Conservation (phyloP, 331 rosid species). For the Malus hybrid region DNA sequence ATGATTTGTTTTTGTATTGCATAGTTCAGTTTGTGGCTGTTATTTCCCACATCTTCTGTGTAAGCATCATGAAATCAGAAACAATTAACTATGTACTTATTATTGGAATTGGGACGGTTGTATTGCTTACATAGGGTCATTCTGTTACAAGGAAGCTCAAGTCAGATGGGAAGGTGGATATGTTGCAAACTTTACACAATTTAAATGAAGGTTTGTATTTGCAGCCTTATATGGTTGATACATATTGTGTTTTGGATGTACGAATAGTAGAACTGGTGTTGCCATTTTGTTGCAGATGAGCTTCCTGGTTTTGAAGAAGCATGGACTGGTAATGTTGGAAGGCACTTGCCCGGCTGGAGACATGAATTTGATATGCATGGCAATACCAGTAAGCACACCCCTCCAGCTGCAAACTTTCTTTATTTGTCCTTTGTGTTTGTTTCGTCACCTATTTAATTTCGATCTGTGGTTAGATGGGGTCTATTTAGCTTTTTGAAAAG, state of each 20-base stretch:
- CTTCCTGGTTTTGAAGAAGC: constrained; percentile 65
- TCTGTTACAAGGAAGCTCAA: constrained; percentile 71
- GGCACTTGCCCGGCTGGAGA: constrained; percentile 24
- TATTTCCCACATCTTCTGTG: neutral
- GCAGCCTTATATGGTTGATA: neutral
- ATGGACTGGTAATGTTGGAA: constrained; percentile 54
- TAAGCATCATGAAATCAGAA: neutral
- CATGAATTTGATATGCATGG: constrained; percentile 21
- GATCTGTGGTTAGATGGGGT: too few species aligned
- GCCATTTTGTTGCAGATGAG: constrained; percentile 39
- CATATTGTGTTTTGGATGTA: neutral
- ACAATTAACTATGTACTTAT: neutral
- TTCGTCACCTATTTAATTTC: neutral
- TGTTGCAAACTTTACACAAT: constrained; percentile 68
- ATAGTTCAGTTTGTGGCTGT: neutral
- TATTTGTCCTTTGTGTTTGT: neutral
- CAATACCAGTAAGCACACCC: constrained; percentile 24
- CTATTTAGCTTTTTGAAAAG: neutral
- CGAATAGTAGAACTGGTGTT: neutral
- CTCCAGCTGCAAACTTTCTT: neutral
- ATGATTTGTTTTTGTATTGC: neutral
- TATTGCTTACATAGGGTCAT: constrained; percentile 56
- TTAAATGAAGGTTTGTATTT: constrained; percentile 57
- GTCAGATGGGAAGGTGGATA: constrained; percentile 62
- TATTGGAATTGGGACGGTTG: neutral